Conservation (phyloP, 2,329 filamentous ascomycete species). For the Zymoseptoria brevis region DNA sequence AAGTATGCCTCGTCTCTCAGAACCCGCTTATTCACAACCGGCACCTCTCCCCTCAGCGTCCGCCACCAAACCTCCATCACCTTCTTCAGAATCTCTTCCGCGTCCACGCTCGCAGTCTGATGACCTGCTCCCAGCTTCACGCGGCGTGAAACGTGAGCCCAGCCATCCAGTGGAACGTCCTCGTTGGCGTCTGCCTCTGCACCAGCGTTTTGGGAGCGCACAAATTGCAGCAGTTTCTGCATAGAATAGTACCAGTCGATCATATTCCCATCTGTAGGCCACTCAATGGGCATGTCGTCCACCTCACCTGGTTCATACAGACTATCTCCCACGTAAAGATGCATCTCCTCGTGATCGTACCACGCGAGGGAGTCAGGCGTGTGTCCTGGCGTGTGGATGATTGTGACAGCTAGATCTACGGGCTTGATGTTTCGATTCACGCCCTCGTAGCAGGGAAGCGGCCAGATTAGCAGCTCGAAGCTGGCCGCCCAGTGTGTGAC, state of each 20-base stretch:
- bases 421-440: background rate
- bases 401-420: conserved; percentile 31
- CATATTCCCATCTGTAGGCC: conserved; percentile 32
- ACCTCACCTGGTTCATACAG: conserved; percentile 34
- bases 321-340: conserved; percentile 41
- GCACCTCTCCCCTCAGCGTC: conserved; percentile 29
- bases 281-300: conserved; percentile 33
- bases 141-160: conserved; percentile 16
- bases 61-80: conserved; percentile 29
- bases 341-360: conserved; percentile 38
- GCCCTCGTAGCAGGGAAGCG: conserved; percentile 1
- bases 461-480: conserved; percentile 27
- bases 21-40: conserved; percentile 24
- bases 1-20: conserved; percentile 29
- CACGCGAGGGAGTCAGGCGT: conserved; percentile 41
- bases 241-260: conserved; percentile 34
- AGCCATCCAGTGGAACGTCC: conserved; percentile 5
- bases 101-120: conserved; percentile 32
- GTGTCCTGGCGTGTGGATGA: conserved; percentile 42
- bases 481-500: conserved; percentile 37
- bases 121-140: conserved; percentile 30
- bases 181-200: too few species aligned
- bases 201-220: conserved; percentile 26
- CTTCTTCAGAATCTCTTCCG: conserved; percentile 30
- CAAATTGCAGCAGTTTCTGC: conserved; percentile 29